Evolutionary conservation across 305 asterid species (phyloP).

Genomic region (Solanum hybrid): DNA sequence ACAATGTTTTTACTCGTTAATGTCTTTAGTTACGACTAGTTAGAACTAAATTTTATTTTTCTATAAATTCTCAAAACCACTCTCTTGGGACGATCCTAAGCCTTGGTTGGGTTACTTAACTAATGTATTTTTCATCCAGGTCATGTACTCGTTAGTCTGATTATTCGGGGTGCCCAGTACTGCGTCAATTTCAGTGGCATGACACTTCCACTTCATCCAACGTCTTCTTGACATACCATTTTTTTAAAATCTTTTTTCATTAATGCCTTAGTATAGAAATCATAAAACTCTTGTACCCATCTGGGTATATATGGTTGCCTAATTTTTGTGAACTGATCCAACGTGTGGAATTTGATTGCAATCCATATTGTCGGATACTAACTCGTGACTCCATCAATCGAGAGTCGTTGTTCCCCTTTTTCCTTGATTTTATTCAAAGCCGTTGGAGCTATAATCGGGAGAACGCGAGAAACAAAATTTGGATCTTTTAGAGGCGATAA

Average conservation of each 20-base stretch:
- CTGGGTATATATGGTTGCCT: background rate
- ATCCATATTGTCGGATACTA: background rate
- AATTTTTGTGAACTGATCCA: background rate
- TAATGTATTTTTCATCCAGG: background rate
- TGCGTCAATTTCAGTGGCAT: too few relatives aligned
- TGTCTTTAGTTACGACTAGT: too few relatives aligned
- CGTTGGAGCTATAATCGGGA: background rate
- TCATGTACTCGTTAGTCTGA: background rate
- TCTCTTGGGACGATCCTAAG: too few relatives aligned
- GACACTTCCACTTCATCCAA: background rate
- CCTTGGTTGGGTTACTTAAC: too few relatives aligned
- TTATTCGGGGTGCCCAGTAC: background rate
- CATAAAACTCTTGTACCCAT: too few relatives aligned
- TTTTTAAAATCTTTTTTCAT: too few relatives aligned
- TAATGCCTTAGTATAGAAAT: background rate
- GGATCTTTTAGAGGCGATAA: background rate
- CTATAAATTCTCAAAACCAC: too few relatives aligned
- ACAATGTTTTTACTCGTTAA: too few relatives aligned
- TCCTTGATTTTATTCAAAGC: too few relatives aligned
- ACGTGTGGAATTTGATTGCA: background rate
- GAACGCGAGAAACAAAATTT: too few relatives aligned
- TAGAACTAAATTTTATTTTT: too few relatives aligned
- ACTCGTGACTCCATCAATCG: accelerated
- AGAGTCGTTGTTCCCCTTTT: background rate
- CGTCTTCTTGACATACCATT: background rate